These are phyloP conservation scores for Zelopaecilomyces penicillatus DNA, from an alignment of 2,329 filamentous ascomycete genomes.

Conservation along the genomic window DNA sequence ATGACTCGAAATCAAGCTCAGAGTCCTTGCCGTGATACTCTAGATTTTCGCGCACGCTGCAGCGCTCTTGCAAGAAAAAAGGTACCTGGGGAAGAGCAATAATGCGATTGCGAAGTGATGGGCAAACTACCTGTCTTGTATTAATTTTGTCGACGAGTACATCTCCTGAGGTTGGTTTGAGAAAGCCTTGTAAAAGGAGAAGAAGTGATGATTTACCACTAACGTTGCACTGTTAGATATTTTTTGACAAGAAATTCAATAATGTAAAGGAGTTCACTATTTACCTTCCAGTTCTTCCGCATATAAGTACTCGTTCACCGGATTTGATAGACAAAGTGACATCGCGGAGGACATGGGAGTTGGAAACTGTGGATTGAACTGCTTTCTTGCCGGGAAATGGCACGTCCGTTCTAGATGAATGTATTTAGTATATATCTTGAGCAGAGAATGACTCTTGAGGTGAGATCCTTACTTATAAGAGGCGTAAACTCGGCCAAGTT, in stretches of 20 bases:
- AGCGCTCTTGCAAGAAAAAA: slow-evolving; percentile 34
- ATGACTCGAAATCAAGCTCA: slow-evolving; percentile 13
- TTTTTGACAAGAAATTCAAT: no score
- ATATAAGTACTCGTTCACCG: slow-evolving; percentile 8
- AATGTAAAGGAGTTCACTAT: not conserved
- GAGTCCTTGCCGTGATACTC: not conserved
- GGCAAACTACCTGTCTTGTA: slow-evolving; percentile 14
- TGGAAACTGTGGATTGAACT: not conserved
- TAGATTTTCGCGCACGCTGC: not conserved
- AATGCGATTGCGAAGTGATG: slow-evolving; percentile 34
- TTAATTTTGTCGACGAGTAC: slow-evolving; percentile 27
- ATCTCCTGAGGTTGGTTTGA: slow-evolving; percentile 33
- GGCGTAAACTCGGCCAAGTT: slow-evolving; percentile 18
- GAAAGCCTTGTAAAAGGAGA: slow-evolving; percentile 28
- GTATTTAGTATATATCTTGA: no score
- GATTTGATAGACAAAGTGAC: slow-evolving; percentile 7
- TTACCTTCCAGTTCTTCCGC: slow-evolving; percentile 19
- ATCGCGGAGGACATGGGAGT: slow-evolving; percentile 6
- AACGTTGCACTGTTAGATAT: no score
- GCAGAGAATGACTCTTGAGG: not conserved
- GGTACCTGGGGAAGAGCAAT: slow-evolving; percentile 44
- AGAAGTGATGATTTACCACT: slow-evolving; percentile 36
- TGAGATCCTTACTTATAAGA: slow-evolving; percentile 12
- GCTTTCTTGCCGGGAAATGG: not conserved
- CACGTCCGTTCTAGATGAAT: no score